Base-by-base conservation (phyloP, 2,329 filamentous ascomycete species). In the Magnaporthiopsis rhizophila region DNA sequence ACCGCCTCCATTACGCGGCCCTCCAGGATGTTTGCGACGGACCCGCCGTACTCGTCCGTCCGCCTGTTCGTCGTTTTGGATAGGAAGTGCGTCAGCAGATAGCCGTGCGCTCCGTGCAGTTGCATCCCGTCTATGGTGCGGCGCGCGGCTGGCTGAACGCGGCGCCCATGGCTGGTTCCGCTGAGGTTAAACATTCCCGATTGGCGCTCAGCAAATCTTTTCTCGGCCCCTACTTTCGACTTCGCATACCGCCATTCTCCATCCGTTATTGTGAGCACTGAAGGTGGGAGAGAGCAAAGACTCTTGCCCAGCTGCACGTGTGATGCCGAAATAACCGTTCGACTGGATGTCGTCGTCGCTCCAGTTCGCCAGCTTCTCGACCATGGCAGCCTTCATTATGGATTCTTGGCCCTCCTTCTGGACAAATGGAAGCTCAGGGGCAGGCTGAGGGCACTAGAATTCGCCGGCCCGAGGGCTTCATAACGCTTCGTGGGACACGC, bases 301-400 rank as follows among this genome's bases (percentile, higher is more conserved):
- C 0, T 72, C 8, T 28, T 30, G 12, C 45, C 38, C 8, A 63
- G 61, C 30, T 57, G 50, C 26, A 62, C 60, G 24, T 15, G 26
- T 9, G 38, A 50, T 26, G 38, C 38, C 26, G 38, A 50, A 62
- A 79, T 74, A 13, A 0, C 78, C 78, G 58, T 86, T 80, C 3
- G 77, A 78, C 28, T 80, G 73, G 11, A 83, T 68, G 64, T 84
- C 78, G 28, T 79, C 79, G 2, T 80, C 74, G 66, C 83, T 79
- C 84, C 85, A 90, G 3, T 82, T 84, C 0, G 85, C 83, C 21
- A 89, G 75, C 8, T 81, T 77, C 71, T 90, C 88, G 1, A 83
- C 84, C 87, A 90, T 89, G 58, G 88, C 83, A 6, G 78, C 85
- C 73, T 90, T 90, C 67, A 89, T 73, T 69, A 86, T n/a, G 86